A percentile compares a stretch with the other conserved stretches of the same genome.
phyloP scores from a whole-genome alignment of 1,284 basidiomycete genomes.

The Apiotrichum montevideense region DNA sequence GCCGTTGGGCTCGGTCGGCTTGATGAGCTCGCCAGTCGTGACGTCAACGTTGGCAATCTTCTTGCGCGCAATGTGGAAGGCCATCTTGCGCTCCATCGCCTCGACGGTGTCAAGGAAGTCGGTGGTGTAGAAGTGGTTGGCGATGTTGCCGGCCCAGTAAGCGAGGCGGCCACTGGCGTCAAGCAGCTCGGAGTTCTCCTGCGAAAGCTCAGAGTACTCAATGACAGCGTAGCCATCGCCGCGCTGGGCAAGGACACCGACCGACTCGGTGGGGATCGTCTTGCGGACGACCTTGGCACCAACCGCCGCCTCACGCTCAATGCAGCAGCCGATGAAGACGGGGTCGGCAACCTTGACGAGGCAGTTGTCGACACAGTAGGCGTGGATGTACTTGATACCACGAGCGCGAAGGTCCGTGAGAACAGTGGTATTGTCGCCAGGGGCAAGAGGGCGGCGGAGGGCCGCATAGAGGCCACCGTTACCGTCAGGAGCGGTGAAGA shows the following conservation, averaged over 20 bases:
- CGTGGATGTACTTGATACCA: constrained; percentile 82
- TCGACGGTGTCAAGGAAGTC: constrained; percentile 74
- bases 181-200: constrained; percentile 72
- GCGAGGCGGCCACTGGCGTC: constrained; percentile 68
- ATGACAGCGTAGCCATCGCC: constrained; percentile 83
- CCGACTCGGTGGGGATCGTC: constrained; percentile 75
- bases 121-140: constrained; percentile 96
- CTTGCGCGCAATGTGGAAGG: constrained; percentile 96
- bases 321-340: constrained; percentile 89
- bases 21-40: constrained; percentile 58
- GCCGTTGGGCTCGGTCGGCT: constrained; percentile 86
- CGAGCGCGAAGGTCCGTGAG: constrained; percentile 74
- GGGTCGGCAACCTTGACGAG: constrained; percentile 96
- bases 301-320: constrained; percentile 75
- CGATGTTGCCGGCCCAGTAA: constrained; percentile 96
- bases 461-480: constrained; percentile 97
- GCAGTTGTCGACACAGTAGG: constrained; percentile 98
- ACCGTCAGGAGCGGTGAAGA: constrained; percentile 93
- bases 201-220: constrained; percentile 94
- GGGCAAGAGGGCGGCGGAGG: constrained; percentile 67
- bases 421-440: constrained; percentile 59
- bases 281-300: constrained; percentile 97
- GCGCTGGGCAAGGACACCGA: constrained; percentile 85
- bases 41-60: constrained; percentile 85
- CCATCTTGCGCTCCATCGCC: constrained; percentile 78